These are phyloP conservation scores for Galium porrigens DNA, from an alignment of 305 asterid species.

Conservation along the genomic window DNA sequence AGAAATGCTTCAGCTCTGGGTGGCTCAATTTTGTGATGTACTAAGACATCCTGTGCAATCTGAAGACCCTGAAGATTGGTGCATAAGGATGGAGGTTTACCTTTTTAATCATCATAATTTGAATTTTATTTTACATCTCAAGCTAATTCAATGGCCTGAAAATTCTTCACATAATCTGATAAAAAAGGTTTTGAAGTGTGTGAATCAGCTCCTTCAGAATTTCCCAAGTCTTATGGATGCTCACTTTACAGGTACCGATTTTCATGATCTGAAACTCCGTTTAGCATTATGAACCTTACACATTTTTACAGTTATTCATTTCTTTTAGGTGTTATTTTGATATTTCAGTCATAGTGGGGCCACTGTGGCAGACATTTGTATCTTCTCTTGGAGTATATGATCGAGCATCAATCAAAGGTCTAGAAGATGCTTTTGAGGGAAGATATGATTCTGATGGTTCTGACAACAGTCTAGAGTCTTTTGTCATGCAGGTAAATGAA, in stretches of 20 bases:
- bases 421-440: constrained; percentile 76
- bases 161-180: background rate
- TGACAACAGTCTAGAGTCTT: constrained; percentile 77
- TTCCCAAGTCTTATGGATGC: constrained; percentile 56
- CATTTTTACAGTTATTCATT: background rate
- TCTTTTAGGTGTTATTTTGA: constrained; percentile 15
- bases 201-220: constrained; percentile 74
- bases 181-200: constrained; percentile 76
- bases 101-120: constrained; percentile 8
- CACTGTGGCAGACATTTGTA: constrained; percentile 79
- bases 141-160: background rate
- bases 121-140: background rate
- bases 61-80: constrained; percentile 97
- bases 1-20: constrained; percentile 81
- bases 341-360: constrained; percentile 61
- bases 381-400: constrained; percentile 67
- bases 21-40: constrained; percentile 60
- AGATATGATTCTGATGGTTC: constrained; percentile 94
- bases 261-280: background rate
- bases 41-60: constrained; percentile 58
- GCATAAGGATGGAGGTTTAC: constrained; percentile 82
- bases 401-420: constrained; percentile 65
- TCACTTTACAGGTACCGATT: constrained; percentile 42
- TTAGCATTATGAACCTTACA: background rate
- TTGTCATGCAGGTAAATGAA: constrained; percentile 62